Conservation (phyloP, 768 basidiomycete genomes). For the Leccinum variicolor region DNA sequence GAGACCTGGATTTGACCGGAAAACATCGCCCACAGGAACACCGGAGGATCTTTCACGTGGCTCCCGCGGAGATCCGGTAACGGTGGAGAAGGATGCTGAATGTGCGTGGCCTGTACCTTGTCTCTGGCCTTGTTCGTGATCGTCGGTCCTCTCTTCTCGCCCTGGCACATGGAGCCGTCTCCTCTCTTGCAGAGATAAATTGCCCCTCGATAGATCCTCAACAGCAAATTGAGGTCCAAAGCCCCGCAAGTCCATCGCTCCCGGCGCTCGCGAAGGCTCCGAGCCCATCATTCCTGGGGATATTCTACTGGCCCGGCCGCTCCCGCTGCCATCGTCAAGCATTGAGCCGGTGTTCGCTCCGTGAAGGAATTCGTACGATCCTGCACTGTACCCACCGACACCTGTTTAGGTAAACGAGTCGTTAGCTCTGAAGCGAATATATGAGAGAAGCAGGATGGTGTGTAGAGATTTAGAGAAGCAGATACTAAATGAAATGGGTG, state of each 20-base stretch:
- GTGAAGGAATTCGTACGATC: conserved; percentile 23
- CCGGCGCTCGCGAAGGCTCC: conserved; percentile 10
- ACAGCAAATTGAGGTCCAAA: not conserved
- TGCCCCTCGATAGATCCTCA: not conserved
- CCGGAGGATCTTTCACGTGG: not conserved
- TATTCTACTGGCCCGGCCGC: conserved; percentile 10
- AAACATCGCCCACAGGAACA: not conserved
- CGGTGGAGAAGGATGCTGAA: conserved; percentile 26
- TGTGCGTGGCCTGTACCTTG: conserved; percentile 11
- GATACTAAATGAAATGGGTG: not conserved
- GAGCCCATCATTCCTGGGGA: conserved; percentile 13
- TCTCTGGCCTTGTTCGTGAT: not conserved
- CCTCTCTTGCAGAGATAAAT: conserved; percentile 1
- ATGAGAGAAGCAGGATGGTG: not conserved
- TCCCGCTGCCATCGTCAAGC: conserved; percentile 11
- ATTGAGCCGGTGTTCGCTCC: conserved; percentile 21
- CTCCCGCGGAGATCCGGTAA: conserved; percentile 18
- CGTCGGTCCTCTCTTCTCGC: not conserved
- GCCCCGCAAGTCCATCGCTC: not conserved
- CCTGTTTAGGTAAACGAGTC: conserved; percentile 9
- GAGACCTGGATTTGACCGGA: not conserved
- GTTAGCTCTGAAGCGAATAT: not conserved
- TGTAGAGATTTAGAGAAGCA: not conserved
- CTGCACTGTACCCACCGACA: conserved; percentile 11
- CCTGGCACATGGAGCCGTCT: not conserved